A percentile compares a stretch with the other conserved stretches of the same genome.
Conservation (phyloP, 805 yeast species). For the Cyberlindnera misumaiensis region DNA sequence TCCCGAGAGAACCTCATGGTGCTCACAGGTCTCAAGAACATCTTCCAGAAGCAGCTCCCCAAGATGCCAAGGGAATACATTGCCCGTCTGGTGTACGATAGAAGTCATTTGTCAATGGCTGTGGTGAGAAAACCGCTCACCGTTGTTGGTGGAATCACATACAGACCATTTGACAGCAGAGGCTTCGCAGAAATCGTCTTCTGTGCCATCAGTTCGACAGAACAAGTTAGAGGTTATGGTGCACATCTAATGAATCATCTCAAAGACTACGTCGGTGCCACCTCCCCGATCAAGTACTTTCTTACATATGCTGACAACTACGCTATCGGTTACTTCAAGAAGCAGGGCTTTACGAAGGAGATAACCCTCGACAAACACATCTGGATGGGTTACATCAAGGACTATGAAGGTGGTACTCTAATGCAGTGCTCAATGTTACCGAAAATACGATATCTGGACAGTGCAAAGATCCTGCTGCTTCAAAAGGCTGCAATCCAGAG, state of each 20-base stretch:
- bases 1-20: constrained; percentile 83
- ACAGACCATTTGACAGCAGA: constrained; percentile 84
- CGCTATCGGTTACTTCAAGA: constrained; percentile 97
- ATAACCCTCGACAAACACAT: constrained; percentile 74
- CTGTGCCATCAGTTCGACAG: constrained; percentile 96
- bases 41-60: constrained; percentile 95
- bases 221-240: constrained; percentile 97
- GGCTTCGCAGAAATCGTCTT: constrained; percentile 97
- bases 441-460: constrained; percentile 78
- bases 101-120: constrained; percentile 93
- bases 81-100: constrained; percentile 87
- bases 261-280: constrained; percentile 88
- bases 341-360: constrained; percentile 96
- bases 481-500: constrained; percentile 89
- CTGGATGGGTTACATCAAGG: constrained; percentile 99
- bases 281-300: constrained; percentile 79
- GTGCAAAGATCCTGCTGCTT: constrained; percentile 72
- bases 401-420: constrained; percentile 96
- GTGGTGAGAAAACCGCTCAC: constrained; percentile 89
- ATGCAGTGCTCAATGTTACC: constrained; percentile 98
- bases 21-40: constrained; percentile 89
- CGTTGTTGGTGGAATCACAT: constrained; percentile 97
- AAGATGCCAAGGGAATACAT: constrained; percentile 98
- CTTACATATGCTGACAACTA: constrained; percentile 96
- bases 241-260: constrained; percentile 98